Base-by-base conservation (phyloP, 441 rosid species). In the Croton laevigatus region DNA sequence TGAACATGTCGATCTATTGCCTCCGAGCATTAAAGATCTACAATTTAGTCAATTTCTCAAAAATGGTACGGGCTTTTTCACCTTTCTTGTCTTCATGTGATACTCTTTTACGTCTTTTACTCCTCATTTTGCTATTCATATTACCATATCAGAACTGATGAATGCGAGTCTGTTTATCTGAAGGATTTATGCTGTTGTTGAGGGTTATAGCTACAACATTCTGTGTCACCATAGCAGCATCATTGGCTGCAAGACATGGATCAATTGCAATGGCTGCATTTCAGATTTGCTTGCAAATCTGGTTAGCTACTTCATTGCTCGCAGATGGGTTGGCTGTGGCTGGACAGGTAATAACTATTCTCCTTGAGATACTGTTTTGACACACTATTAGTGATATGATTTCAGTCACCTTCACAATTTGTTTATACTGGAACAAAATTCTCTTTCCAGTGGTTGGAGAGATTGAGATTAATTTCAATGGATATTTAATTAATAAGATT, bases 261-360 rank as follows among this genome's bases (percentile, higher is more conserved):
- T 32, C 89, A 1, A 89, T 76, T n/a, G 69, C 83, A 59, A 89
- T 89, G 94, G 91, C 91, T 34, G 91, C 91, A 60, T 89, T 89
- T 75, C 89, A 87, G 77, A 78, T 87, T 57, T 89, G 88, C 83
- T 81, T 87, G 82, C 94, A 87, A 81, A 73, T 82, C 57, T 82
- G 88, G 89, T 38, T 84, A 78, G 79, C 89, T 13, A 71, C 88
- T 12, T 88, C 91, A 20, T 79, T 85, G 80, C 94, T 88, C 6
- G 88, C 94, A 16, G 89, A 89, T 69, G 88, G 94, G 27, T 77
- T 89, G 38, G 89, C 87, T 2, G 86, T 84, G 40, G 84, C 91
- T 32, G 89, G 83, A 68, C 91, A 86, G 70, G 93, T 86, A 75
- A 79, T 80, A 72, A 54, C 58, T 75, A 54, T 72, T 58, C 49